A percentile compares a stretch with the other conserved stretches of the same genome.
phyloP scores from a whole-genome alignment of 2,329 filamentous ascomycete genomes.

The Hypoxylon sp. region DNA sequence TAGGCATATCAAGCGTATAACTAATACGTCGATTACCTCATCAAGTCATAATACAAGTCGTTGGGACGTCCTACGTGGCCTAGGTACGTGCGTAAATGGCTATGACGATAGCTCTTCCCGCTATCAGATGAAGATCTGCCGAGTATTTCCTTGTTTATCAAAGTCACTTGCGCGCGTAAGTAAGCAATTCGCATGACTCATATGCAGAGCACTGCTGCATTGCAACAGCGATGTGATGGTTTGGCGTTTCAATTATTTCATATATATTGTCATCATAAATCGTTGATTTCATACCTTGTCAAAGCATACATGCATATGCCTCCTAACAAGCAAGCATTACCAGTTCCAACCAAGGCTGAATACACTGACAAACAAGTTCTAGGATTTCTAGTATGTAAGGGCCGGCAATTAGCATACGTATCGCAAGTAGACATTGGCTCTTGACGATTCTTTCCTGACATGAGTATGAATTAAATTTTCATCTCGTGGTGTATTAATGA shows the following conservation, averaged over 20 bases:
- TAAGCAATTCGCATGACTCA: constrained; percentile 44
- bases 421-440: not conserved
- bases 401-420: not conserved
- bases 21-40: not conserved
- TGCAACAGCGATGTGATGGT: constrained; percentile 21
- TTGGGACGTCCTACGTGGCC: not conserved
- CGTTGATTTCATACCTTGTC: constrained; percentile 23
- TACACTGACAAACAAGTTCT: too few species aligned
- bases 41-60: not conserved
- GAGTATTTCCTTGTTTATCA: constrained; percentile 28
- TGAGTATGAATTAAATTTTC: not conserved
- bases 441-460: not conserved
- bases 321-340: not conserved
- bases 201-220: constrained; percentile 28
- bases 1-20: not conserved
- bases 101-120: constrained; percentile 4
- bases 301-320: not conserved
- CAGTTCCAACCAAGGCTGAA: not conserved
- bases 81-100: constrained; percentile 1
- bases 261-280: constrained; percentile 15
- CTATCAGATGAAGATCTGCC: constrained; percentile 12
- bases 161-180: constrained; percentile 28
- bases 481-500: not conserved
- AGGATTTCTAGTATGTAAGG: too few species aligned
- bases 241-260: constrained; percentile 5